Evolutionary conservation across 768 basidiomycete species (phyloP).

Genomic region (Melanogaster broomeanus): DNA sequence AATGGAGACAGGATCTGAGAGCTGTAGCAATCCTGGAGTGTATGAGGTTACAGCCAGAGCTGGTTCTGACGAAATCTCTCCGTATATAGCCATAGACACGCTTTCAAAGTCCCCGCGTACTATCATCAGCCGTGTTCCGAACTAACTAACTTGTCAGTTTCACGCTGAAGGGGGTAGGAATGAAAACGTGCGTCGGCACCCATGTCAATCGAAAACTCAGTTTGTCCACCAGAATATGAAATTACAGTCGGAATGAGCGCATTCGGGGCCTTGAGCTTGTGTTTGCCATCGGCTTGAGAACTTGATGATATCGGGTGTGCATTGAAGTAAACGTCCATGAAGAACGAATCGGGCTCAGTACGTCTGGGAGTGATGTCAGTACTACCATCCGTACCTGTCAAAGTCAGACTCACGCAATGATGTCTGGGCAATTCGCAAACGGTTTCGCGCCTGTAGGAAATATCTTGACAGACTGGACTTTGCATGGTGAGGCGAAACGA

Average conservation of each 20-base stretch:
- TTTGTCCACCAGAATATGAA: slow-evolving; percentile 68
- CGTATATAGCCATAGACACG: slow-evolving; percentile 54
- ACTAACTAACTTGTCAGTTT: slow-evolving; percentile 39
- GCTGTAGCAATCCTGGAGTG: slow-evolving; percentile 42
- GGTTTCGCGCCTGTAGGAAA: slow-evolving; percentile 68
- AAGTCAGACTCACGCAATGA: slow-evolving; percentile 55
- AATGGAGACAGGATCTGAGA: slow-evolving; percentile 39
- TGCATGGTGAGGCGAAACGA: slow-evolving; percentile 68
- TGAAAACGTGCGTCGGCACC: slow-evolving; percentile 55
- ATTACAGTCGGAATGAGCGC: slow-evolving; percentile 71
- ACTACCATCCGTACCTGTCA: background rate
- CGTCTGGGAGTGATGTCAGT: slow-evolving; percentile 39
- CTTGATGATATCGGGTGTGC: slow-evolving; percentile 51
- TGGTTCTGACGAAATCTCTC: slow-evolving; percentile 53
- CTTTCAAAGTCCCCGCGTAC: slow-evolving; percentile 72
- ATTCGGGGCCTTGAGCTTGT: slow-evolving; percentile 67
- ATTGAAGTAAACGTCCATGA: slow-evolving; percentile 75
- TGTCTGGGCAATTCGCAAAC: slow-evolving; percentile 58
- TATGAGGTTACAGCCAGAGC: slow-evolving; percentile 38
- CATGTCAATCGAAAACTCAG: slow-evolving; percentile 72
- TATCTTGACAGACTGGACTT: slow-evolving; percentile 65
- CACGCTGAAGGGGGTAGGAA: background rate
- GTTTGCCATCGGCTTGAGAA: slow-evolving; percentile 45
- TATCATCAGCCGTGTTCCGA: slow-evolving; percentile 77
- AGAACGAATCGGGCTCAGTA: slow-evolving; percentile 75